phyloP scores from a whole-genome alignment of 1,284 basidiomycete genomes.

The Cutaneotrichosporon mucoides region DNA sequence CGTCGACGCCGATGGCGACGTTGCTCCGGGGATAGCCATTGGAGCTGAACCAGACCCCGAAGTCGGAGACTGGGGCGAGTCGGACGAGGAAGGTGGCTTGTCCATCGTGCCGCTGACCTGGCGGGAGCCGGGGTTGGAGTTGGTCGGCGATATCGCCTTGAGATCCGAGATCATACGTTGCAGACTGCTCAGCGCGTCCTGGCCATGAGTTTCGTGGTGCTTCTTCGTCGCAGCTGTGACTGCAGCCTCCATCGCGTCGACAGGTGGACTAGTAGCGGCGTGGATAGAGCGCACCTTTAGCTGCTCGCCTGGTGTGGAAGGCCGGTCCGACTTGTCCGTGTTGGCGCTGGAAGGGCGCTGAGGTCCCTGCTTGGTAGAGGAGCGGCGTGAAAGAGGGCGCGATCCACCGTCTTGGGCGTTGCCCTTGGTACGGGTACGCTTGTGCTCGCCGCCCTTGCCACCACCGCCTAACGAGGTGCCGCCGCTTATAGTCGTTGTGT shows the following conservation, averaged over 20 bases:
- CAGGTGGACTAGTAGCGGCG: slow-evolving; percentile 28
- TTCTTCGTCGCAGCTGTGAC: slow-evolving; percentile 40
- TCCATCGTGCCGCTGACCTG: slow-evolving; percentile 22
- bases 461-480: slow-evolving; percentile 33
- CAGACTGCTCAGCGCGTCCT: slow-evolving; percentile 38
- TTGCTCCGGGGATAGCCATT: slow-evolving; percentile 14
- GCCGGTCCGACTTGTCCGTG: slow-evolving; percentile 13
- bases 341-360: slow-evolving; percentile 14
- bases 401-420: slow-evolving; percentile 1
- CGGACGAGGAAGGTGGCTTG: not conserved
- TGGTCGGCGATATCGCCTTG: slow-evolving; percentile 33
- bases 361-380: slow-evolving; percentile 9
- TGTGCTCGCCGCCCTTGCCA: slow-evolving; percentile 12
- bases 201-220: slow-evolving; percentile 27
- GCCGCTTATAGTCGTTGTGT: slow-evolving; percentile 41
- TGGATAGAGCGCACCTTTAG: slow-evolving; percentile 26
- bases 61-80: not conserved
- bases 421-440: slow-evolving; percentile 21
- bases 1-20: slow-evolving; percentile 3
- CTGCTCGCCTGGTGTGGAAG: slow-evolving; percentile 10
- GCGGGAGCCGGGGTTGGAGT: slow-evolving; percentile 20
- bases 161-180: slow-evolving; percentile 48
- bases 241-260: slow-evolving; percentile 42
- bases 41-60: slow-evolving; percentile 5
- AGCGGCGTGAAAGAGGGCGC: slow-evolving; percentile 9